Conservation (phyloP, 306 rosid genomes). For the Ammopiptanthus mongolicus region DNA sequence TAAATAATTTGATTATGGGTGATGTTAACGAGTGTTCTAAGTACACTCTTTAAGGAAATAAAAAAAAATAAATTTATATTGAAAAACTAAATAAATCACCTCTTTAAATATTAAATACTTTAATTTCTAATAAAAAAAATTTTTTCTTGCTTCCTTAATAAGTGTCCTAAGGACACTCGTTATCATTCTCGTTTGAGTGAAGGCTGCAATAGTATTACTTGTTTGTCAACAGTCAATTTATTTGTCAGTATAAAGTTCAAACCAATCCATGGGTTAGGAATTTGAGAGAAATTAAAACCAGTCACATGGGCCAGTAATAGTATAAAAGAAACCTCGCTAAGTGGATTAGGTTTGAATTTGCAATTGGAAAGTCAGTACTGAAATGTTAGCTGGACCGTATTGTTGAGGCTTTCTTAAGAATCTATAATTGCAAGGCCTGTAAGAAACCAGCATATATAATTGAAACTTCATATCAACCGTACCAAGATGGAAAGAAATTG, state of each 20-base stretch:
- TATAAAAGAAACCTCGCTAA: background rate
- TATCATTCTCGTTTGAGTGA: too few relatives aligned
- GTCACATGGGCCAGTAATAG: background rate
- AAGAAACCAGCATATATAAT: background rate
- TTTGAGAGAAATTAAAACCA: background rate
- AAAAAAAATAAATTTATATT: too few relatives aligned
- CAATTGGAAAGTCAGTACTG: background rate
- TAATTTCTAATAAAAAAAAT: too few relatives aligned
- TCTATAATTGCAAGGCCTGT: background rate
- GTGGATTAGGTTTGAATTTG: slow-evolving; percentile 15
- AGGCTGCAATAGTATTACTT: background rate
- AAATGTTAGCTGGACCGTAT: background rate
- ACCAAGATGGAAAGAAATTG: background rate
- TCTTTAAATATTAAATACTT: too few relatives aligned
- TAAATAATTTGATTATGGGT: background rate
- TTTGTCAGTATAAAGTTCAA: background rate
- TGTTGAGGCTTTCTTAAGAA: background rate
- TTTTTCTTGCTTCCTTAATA: too few relatives aligned
- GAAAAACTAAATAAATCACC: too few relatives aligned
- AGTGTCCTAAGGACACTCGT: too few relatives aligned
- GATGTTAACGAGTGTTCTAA: too few relatives aligned
- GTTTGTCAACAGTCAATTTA: background rate
- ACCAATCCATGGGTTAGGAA: slow-evolving; percentile 15
- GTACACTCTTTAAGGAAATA: too few relatives aligned
- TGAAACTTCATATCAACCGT: background rate